Evolutionary conservation across 2,329 filamentous ascomycete genomes (phyloP), one percentile per base, ranked within the genome.

Genomic region (Clathrospora elynae): DNA sequence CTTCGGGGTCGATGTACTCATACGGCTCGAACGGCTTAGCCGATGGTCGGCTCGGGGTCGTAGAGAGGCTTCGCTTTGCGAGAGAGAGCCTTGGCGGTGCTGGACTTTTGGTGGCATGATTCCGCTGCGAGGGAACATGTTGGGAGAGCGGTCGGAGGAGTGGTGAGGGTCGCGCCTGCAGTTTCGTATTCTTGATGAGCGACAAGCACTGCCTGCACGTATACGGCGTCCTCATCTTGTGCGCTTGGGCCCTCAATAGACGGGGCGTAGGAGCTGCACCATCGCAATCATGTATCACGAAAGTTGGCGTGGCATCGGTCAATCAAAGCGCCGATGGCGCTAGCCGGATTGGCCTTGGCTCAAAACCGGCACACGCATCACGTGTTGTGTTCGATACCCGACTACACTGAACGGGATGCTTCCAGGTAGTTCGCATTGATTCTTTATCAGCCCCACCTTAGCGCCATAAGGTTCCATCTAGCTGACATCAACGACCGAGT

Each of bases 161-260:
- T 13, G 56, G 46, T 4, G 57, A 49, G 4, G 56, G 40, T 11
- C 59, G 58, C 44, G 66, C 49, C 53, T 62, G 65, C 6, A 61
- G 50, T 4, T 67, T 46, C 8, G 60, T 46, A 6, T 42, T 53
- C 47, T 66, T 69, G 4, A 73, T 42, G 4, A 62, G 49, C 5
- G 61, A 65, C 31, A 73, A 51, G 43, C 71, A 73, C 42, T 66
- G 61, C 47, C 64, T 71, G 54, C 71, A 73, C 5, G 71, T 73
- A 41, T 72, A 72, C 5, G 65, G 59, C 14, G 67, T 53, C 55
- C 66, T 62, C 71, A 73, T 73, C 13, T 22, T 64, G 59, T 22
- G 37, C 37, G n/a, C 43, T 42, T 42, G 34, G 41, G 42, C 35
- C 53, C 40, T 44, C 52, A 44, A 49, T 46, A 31, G 35, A 33